phyloP scores from a whole-genome alignment of 495 filamentous ascomycete genomes.

The Wilcoxina mikolae region DNA sequence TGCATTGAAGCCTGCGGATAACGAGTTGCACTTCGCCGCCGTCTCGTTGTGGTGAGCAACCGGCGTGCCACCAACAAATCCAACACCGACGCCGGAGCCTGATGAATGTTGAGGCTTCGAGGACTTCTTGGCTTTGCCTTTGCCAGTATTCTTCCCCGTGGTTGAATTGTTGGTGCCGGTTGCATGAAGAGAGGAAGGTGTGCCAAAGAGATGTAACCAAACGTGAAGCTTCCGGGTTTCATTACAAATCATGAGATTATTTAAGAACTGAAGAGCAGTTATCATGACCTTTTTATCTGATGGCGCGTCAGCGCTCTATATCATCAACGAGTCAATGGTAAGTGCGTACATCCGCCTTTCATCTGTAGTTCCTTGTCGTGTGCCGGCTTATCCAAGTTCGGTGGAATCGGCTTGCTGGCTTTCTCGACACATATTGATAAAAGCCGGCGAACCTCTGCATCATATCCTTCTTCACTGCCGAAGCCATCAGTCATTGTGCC shows the following conservation, averaged over 20 bases:
- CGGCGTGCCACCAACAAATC: slow-evolving; percentile 10
- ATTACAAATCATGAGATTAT: slow-evolving; percentile 61
- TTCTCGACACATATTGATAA: slow-evolving; percentile 58
- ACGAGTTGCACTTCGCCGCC: slow-evolving; percentile 25
- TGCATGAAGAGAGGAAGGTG: slow-evolving; percentile 24
- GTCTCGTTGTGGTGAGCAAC: slow-evolving; percentile 22
- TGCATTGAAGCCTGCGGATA: slow-evolving; percentile 25
- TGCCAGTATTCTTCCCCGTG: slow-evolving; percentile 8
- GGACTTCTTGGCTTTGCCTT: slow-evolving; percentile 17
- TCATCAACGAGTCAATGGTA: background rate
- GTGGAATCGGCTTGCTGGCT: slow-evolving; percentile 36
- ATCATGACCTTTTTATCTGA: slow-evolving; percentile 57
- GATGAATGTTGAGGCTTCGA: slow-evolving; percentile 13
- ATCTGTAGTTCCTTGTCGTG: slow-evolving; percentile 25
- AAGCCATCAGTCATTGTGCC: slow-evolving; percentile 1
- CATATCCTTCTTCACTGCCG: slow-evolving; percentile 40
- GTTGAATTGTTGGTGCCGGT: background rate
- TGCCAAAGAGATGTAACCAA: slow-evolving; percentile 61
- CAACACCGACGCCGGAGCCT: slow-evolving; percentile 14
- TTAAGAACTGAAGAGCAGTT: slow-evolving; percentile 57
- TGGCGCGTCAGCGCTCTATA: background rate
- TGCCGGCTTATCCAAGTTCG: slow-evolving; percentile 29
- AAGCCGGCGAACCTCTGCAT: slow-evolving; percentile 51
- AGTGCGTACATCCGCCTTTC: slow-evolving; percentile 20
- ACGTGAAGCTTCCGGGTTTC: slow-evolving; percentile 61